These are phyloP conservation scores for Fermentozyma sake DNA, from an alignment of 1,139 yeast genomes.

Conservation along the genomic window DNA sequence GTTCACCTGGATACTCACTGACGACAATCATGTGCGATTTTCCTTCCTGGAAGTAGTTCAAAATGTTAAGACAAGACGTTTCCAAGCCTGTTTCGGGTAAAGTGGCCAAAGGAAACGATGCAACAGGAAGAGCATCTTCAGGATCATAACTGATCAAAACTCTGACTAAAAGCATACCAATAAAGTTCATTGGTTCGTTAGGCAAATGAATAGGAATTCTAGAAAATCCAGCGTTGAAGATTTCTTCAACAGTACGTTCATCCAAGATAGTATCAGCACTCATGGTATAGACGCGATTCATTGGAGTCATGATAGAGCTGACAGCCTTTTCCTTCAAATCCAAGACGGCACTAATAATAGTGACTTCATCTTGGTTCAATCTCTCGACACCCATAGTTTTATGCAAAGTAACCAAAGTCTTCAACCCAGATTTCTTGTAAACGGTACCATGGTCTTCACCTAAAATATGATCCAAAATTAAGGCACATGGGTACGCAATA, in stretches of 20 bases:
- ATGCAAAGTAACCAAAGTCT: constrained; percentile 88
- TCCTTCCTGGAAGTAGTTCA: constrained; percentile 96
- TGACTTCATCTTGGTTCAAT: constrained; percentile 90
- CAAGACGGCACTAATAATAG: constrained; percentile 89
- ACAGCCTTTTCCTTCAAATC: constrained; percentile 92
- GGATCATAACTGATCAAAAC: constrained; percentile 95
- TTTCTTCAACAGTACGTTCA: constrained; percentile 81
- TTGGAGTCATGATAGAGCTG: constrained; percentile 87
- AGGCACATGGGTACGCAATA: constrained; percentile 85
- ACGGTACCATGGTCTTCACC: constrained; percentile 98
- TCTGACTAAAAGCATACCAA: constrained; percentile 91
- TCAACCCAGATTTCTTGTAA: constrained; percentile 87
- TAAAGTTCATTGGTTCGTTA: constrained; percentile 82
- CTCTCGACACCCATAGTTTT: constrained; percentile 94
- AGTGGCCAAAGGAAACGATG: constrained; percentile 92
- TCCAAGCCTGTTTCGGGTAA: constrained; percentile 90
- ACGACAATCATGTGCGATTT: constrained; percentile 97
- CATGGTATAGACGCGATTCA: constrained; percentile 85
- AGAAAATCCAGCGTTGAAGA: constrained; percentile 90
- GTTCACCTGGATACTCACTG: constrained; percentile 80
- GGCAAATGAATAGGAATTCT: constrained; percentile 96
- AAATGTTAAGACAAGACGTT: constrained; percentile 87
- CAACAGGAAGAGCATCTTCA: constrained; percentile 89
- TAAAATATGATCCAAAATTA: constrained; percentile 70
- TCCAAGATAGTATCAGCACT: constrained; percentile 80